A percentile compares a stretch with the other conserved stretches of the same genome.
These are phyloP conservation scores for Pulveroboletus sp. DNA, from an alignment of 768 basidiomycete genomes.

Conservation along the genomic window DNA sequence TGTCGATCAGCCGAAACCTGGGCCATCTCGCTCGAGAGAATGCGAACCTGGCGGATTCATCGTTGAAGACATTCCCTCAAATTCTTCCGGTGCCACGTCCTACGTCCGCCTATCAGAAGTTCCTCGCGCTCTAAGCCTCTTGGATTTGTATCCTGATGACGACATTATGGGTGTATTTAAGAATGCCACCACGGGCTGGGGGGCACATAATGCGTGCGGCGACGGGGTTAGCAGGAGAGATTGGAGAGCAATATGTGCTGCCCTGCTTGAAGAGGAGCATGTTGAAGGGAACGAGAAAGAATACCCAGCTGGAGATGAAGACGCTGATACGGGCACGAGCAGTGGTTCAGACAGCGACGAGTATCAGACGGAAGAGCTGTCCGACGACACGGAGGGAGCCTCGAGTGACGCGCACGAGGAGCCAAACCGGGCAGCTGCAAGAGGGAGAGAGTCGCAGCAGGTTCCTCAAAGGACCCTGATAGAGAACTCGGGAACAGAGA, in stretches of 20 bases:
- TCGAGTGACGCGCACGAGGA: conserved; percentile 32
- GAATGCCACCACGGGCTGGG: conserved; percentile 75
- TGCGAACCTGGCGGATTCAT: conserved; percentile 30
- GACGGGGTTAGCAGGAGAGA: conserved; percentile 56
- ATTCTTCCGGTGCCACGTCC: conserved; percentile 5
- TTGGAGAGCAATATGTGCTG: conserved; percentile 78
- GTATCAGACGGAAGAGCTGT: conserved; percentile 21
- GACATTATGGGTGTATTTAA: conserved; percentile 67
- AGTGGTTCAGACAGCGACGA: conserved; percentile 31
- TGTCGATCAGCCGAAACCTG: conserved; percentile 20
- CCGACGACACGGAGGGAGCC: conserved; percentile 22
- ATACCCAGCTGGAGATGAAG: conserved; percentile 10
- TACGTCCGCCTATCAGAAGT: conserved; percentile 53
- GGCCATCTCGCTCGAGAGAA: conserved; percentile 1
- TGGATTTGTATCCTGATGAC: conserved; percentile 70
- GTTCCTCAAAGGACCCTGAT: neutral
- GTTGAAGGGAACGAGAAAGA: conserved; percentile 21
- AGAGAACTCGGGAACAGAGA: neutral
- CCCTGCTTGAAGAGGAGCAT: conserved; percentile 50
- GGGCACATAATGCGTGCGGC: conserved; percentile 28
- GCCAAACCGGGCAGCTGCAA: neutral
- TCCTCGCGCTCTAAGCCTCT: conserved; percentile 54
- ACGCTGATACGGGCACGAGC: conserved; percentile 17
- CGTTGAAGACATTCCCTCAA: conserved; percentile 18
- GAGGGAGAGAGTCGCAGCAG: conserved; percentile 8